A percentile compares a stretch with the other conserved stretches of the same genome.
These are phyloP conservation scores for Musa schizocarpa DNA, from an alignment of 176 grass and related monocot genomes.

Conservation along the genomic window DNA sequence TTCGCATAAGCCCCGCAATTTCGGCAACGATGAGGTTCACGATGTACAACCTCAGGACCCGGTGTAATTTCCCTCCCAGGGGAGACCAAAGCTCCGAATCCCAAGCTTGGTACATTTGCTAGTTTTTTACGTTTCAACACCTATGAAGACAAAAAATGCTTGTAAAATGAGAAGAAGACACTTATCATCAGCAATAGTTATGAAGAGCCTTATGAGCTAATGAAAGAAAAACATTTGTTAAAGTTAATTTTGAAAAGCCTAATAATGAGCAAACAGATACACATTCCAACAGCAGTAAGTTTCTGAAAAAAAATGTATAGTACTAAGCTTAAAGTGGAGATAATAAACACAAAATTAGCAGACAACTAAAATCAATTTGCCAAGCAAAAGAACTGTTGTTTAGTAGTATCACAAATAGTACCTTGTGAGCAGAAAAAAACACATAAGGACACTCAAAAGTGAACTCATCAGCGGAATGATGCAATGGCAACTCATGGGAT, in stretches of 20 bases:
- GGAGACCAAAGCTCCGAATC: constrained; percentile 83
- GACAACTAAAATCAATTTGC: too few species aligned
- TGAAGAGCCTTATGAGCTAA: background rate
- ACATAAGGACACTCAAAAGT: constrained; percentile 68
- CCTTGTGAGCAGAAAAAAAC: constrained; percentile 93
- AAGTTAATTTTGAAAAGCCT: background rate
- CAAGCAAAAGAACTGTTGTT: constrained; percentile 2
- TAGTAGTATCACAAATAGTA: constrained; percentile 10
- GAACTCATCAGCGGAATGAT: constrained; percentile 28
- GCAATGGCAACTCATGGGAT: constrained; percentile 35
- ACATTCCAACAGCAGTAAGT: background rate
- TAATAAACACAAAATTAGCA: background rate
- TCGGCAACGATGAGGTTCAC: constrained; percentile 51
- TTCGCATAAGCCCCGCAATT: constrained; percentile 84
- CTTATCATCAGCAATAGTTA: background rate
- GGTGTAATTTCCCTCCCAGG: constrained; percentile 62
- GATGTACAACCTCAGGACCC: constrained; percentile 59
- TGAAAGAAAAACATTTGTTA: background rate
- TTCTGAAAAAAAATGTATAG: background rate
- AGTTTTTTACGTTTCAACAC: constrained; percentile 85
- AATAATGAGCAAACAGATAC: background rate
- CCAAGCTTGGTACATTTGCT: constrained; percentile 72
- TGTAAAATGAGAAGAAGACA: background rate
- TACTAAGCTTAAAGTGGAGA: background rate
- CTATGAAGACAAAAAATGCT: constrained; percentile 25